phyloP scores from a whole-genome alignment of 202 grass and related monocot genomes.

The Sporobolus alterniflorus region DNA sequence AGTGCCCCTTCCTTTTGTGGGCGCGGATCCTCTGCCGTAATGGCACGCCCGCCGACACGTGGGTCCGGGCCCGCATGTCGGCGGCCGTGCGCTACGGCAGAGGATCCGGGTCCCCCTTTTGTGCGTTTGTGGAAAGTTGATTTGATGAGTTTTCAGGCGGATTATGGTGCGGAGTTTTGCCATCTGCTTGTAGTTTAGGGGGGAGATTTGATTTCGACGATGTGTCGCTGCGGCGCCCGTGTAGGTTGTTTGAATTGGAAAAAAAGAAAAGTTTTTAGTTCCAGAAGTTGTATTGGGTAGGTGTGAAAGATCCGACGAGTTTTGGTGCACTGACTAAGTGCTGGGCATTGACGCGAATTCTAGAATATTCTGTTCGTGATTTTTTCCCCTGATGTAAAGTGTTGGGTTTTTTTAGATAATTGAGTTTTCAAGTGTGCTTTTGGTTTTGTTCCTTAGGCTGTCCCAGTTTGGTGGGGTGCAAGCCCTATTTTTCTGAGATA shows the following conservation, averaged over 20 bases:
- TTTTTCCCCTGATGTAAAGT: background rate
- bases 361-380: background rate
- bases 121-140: background rate
- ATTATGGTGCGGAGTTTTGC: background rate
- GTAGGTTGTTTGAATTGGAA: background rate
- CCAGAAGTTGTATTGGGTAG: background rate
- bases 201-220: background rate
- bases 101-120: too few relatives aligned
- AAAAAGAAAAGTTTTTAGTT: background rate
- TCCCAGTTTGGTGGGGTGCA: conserved; percentile 4
- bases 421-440: background rate
- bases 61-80: too few relatives aligned
- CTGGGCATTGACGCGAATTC: background rate
- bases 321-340: background rate
- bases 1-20: background rate
- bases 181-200: background rate
- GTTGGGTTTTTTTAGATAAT: background rate
- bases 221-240: background rate
- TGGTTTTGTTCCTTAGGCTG: background rate
- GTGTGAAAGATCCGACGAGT: background rate
- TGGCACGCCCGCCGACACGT: too few relatives aligned
- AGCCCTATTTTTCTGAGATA: background rate
- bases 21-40: too few relatives aligned
- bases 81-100: too few relatives aligned
- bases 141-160: background rate